phyloP scores from a whole-genome alignment of 306 rosid genomes.

The Prosopis cineraria region DNA sequence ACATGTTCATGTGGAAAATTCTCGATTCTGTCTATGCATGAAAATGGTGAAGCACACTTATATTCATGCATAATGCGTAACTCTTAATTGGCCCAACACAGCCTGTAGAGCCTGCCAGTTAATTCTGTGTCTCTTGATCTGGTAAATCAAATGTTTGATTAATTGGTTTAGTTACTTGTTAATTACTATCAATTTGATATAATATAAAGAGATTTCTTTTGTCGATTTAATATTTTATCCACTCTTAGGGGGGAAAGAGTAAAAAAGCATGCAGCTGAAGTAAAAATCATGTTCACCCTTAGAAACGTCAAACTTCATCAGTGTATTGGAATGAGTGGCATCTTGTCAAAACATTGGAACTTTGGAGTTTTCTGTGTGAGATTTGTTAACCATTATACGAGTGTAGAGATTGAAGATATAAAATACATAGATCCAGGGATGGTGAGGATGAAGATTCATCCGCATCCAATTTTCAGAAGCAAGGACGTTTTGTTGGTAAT shows the following conservation, averaged over 20 bases:
- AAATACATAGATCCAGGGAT: not conserved
- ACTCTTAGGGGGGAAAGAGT: not conserved
- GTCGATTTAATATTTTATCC: conserved; percentile 2
- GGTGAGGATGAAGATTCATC: not conserved
- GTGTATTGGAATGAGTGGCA: not conserved
- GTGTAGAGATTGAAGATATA: not conserved
- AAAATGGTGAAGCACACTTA: conserved; percentile 20
- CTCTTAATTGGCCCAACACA: not conserved
- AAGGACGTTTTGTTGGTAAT: not conserved
- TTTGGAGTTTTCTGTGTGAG: not conserved
- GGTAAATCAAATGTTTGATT: conserved; percentile 6
- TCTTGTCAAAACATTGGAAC: not conserved
- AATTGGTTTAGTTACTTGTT: not conserved
- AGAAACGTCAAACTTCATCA: not conserved
- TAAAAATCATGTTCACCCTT: not conserved
- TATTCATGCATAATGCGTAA: conserved; percentile 15
- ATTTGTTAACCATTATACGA: not conserved
- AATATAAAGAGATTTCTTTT: not conserved
- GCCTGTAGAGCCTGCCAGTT: not conserved
- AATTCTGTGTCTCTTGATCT: not conserved
- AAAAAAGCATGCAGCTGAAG: not conserved
- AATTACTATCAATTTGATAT: conserved; percentile 9
- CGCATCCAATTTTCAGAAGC: not conserved
- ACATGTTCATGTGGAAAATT: not conserved
- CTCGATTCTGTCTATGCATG: conserved; percentile 26